phyloP scores from a whole-genome alignment of 139 green algal species.

The Picochlorum sp. region DNA sequence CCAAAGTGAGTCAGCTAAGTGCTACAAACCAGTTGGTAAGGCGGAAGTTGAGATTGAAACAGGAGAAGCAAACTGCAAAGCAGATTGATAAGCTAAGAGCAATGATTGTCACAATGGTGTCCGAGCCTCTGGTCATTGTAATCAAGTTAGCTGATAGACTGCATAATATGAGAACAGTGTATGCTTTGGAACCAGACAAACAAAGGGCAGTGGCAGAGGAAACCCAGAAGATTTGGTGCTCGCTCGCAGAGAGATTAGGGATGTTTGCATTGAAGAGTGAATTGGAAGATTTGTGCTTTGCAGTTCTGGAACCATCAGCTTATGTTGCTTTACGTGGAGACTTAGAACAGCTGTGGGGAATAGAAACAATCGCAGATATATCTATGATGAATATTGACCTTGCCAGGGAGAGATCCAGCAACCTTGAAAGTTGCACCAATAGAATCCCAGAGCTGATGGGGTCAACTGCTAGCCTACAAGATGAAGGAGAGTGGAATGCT shows the following conservation, averaged over 20 bases:
- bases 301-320: constrained; percentile 61
- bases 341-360: constrained; percentile 40
- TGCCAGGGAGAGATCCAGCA: too few species aligned
- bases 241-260: constrained; percentile 84
- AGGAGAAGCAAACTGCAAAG: constrained; percentile 19
- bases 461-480: not conserved
- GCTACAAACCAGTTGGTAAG: constrained; percentile 83
- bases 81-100: constrained; percentile 39
- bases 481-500: not conserved
- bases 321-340: constrained; percentile 47
- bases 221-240: constrained; percentile 84
- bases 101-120: constrained; percentile 68
- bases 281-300: constrained; percentile 96
- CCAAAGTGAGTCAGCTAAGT: constrained; percentile 68
- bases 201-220: constrained; percentile 69
- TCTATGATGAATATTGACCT: constrained; percentile 4
- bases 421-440: not conserved
- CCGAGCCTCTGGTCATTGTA: constrained; percentile 80
- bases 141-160: constrained; percentile 94
- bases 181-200: constrained; percentile 65
- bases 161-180: constrained; percentile 94
- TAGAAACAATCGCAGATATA: constrained; percentile 12
- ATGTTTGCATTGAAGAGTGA: constrained; percentile 78
- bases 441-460: constrained; percentile 3
- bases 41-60: constrained; percentile 44